Evolutionary conservation across 768 basidiomycete species (phyloP).

Genomic region (Russula griseocarnosa): DNA sequence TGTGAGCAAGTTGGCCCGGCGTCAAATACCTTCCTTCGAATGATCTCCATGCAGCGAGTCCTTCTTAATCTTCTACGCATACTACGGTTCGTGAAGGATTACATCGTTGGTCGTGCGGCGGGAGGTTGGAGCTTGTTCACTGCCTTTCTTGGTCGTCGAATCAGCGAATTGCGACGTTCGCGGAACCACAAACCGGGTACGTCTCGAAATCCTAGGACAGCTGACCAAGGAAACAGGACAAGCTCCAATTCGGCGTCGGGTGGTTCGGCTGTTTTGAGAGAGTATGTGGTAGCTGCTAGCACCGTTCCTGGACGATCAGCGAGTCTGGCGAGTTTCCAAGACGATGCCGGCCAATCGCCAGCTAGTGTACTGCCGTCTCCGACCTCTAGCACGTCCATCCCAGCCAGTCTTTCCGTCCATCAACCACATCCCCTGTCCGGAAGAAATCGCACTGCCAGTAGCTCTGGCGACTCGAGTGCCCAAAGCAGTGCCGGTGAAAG

Average conservation of each 20-base stretch:
- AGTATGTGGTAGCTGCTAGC: constrained; percentile 8
- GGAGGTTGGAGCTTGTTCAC: neutral
- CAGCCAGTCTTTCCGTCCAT: neutral
- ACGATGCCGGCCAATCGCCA: neutral
- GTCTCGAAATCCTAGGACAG: neutral
- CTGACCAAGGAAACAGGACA: neutral
- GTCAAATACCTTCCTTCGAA: too few species aligned
- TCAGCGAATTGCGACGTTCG: neutral
- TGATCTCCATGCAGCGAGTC: neutral
- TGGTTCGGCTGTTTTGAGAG: neutral
- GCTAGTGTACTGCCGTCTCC: neutral
- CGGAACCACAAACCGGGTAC: neutral
- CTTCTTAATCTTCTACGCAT: neutral
- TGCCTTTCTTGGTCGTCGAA: constrained; percentile 2
- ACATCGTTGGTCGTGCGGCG: neutral
- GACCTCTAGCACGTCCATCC: too few species aligned
- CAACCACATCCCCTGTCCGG: neutral
- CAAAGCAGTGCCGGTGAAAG: constrained; percentile 14
- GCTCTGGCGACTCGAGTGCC: constrained; percentile 2
- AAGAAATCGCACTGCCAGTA: too few species aligned
- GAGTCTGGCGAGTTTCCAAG: neutral
- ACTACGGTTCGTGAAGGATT: neutral
- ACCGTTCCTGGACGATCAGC: constrained; percentile 1
- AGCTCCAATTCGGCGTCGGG: neutral
- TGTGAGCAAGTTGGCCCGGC: too few species aligned